Conservation (phyloP, 176 grass and related monocot species). For the Guadua angustifolia region DNA sequence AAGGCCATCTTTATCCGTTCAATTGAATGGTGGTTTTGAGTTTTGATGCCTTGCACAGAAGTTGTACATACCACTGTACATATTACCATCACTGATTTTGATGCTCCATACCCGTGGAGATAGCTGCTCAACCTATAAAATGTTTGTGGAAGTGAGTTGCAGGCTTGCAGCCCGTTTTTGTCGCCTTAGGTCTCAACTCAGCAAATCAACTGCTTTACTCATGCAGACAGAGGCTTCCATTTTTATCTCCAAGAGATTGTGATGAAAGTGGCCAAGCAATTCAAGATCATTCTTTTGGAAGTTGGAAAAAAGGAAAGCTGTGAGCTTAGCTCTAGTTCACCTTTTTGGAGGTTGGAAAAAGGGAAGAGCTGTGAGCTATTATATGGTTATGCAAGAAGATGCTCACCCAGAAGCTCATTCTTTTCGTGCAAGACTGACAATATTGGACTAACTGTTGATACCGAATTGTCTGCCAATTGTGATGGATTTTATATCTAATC, state of each 20-base stretch:
- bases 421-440: too few relatives aligned
- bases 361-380: not conserved
- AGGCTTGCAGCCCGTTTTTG: constrained; percentile 45
- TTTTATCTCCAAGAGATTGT: not conserved
- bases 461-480: too few relatives aligned
- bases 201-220: constrained; percentile 10
- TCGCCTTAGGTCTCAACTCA: constrained; percentile 34
- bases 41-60: constrained; percentile 46
- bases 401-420: constrained; percentile 16
- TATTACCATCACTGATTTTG: constrained; percentile 46
- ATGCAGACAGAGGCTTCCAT: not conserved
- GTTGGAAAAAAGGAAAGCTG: not conserved
- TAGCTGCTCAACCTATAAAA: constrained; percentile 32
- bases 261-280: constrained; percentile 24
- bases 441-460: too few relatives aligned
- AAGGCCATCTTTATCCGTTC: constrained; percentile 81
- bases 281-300: constrained; percentile 34
- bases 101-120: constrained; percentile 8
- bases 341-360: not conserved
- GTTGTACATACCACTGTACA: constrained; percentile 76
- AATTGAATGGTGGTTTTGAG: constrained; percentile 88
- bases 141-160: constrained; percentile 44
- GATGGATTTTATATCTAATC: too few relatives aligned
- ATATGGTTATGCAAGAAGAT: constrained; percentile 6
- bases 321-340: not conserved